phyloP scores from a whole-genome alignment of 495 filamentous ascomycete species.

The Daldinia childiae region DNA sequence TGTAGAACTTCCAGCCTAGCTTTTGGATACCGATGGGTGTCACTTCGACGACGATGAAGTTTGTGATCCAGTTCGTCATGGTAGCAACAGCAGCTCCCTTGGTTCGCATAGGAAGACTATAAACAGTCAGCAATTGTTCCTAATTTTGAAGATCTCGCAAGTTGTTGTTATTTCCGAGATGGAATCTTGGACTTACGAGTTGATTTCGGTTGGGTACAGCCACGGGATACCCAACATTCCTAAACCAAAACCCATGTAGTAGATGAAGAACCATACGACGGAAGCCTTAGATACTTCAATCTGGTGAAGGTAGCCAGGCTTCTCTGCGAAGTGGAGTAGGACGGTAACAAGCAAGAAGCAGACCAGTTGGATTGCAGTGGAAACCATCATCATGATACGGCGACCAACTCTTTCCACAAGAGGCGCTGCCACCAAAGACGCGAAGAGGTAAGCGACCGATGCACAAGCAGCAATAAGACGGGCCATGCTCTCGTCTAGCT shows the following conservation, averaged over 20 bases:
- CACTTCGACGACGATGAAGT: conserved; percentile 70
- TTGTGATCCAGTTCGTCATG: conserved; percentile 70
- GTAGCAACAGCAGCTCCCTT: conserved; percentile 68
- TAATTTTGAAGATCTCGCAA: not conserved
- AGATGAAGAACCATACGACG: conserved; percentile 65
- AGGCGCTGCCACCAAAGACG: conserved; percentile 60
- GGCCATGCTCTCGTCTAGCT: conserved; percentile 47
- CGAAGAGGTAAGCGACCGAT: conserved; percentile 50
- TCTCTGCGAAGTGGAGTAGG: conserved; percentile 58
- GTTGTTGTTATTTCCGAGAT: not conserved
- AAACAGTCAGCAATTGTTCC: conserved; percentile 4
- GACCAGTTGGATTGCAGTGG: conserved; percentile 60
- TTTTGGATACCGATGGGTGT: conserved; percentile 69
- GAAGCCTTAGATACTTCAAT: conserved; percentile 53
- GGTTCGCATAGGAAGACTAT: conserved; percentile 61
- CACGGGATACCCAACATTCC: conserved; percentile 67
- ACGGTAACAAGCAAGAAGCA: conserved; percentile 68
- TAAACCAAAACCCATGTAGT: conserved; percentile 61
- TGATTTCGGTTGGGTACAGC: conserved; percentile 73
- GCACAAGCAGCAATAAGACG: conserved; percentile 48
- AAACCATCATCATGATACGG: conserved; percentile 67
- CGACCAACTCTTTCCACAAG: conserved; percentile 65
- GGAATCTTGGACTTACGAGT: conserved; percentile 46
- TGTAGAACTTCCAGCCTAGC: conserved; percentile 70
- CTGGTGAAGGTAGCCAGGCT: conserved; percentile 41